phyloP scores from a whole-genome alignment of 1,284 basidiomycete species.

The Somion occarium region DNA sequence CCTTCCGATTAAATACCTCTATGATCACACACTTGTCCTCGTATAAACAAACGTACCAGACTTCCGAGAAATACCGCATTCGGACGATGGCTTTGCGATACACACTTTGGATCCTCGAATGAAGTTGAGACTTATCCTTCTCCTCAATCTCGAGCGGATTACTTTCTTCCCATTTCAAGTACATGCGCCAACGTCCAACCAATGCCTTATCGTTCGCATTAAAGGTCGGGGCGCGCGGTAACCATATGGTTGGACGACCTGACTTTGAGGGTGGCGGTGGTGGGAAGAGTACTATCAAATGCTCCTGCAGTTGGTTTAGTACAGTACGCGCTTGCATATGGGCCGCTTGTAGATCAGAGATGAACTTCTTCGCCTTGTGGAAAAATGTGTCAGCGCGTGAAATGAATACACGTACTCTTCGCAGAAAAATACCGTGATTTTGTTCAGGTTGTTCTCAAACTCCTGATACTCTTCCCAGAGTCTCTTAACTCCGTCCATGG shows the following conservation, averaged over 20 bases:
- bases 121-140: slow-evolving; percentile 63
- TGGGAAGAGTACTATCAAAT: slow-evolving; percentile 62
- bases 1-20: slow-evolving; percentile 1
- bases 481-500: slow-evolving; percentile 88
- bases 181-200: slow-evolving; percentile 85
- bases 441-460: slow-evolving; percentile 90
- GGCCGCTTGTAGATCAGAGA: slow-evolving; percentile 76
- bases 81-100: slow-evolving; percentile 85
- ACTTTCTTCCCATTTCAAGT: slow-evolving; percentile 93
- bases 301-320: slow-evolving; percentile 78
- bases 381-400: slow-evolving; percentile 3
- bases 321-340: slow-evolving; percentile 94
- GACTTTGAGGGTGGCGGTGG: slow-evolving; percentile 39
- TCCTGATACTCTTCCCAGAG: slow-evolving; percentile 95
- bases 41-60: slow-evolving; percentile 59
- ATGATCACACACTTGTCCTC: slow-evolving; percentile 1
- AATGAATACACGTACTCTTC: background rate
- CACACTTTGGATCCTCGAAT: slow-evolving; percentile 74
- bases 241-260: slow-evolving; percentile 43
- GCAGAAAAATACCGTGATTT: slow-evolving; percentile 62
- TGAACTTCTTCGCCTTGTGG: slow-evolving; percentile 85
- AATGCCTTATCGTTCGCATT: slow-evolving; percentile 67
- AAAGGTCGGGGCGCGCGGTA: slow-evolving; percentile 77
- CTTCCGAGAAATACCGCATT: slow-evolving; percentile 93
- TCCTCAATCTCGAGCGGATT: slow-evolving; percentile 95